Conservation (phyloP, 2,329 filamentous ascomycete genomes). For the Fusarium solani-melongenae region DNA sequence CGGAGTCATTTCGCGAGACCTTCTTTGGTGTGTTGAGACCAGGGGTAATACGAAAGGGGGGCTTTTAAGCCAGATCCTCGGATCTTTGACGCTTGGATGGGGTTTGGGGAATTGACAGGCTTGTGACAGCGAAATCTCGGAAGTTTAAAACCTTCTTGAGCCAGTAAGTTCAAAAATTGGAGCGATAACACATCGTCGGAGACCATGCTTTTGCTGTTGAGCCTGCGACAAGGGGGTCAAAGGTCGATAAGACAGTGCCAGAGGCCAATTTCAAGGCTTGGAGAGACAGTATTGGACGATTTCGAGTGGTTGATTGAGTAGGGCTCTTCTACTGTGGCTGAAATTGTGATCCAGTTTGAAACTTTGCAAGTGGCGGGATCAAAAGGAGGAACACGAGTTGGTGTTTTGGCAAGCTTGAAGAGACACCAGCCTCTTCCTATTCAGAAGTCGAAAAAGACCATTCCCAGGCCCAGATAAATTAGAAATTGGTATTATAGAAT, state of each 20-base stretch:
- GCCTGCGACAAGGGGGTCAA: background rate
- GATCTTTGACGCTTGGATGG: background rate
- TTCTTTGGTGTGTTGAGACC: background rate
- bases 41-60: background rate
- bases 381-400: background rate
- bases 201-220: background rate
- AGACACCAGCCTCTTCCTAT: background rate
- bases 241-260: background rate
- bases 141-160: background rate
- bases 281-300: background rate
- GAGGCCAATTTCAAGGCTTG: background rate
- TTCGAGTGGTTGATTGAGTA: background rate
- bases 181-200: too few relatives aligned
- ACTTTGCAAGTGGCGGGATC: background rate
- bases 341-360: background rate
- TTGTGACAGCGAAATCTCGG: background rate
- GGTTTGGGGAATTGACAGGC: background rate
- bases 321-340: background rate
- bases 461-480: background rate
- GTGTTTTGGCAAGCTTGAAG: background rate
- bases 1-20: background rate
- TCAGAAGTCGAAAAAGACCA: background rate
- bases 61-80: background rate
- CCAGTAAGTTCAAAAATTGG: background rate
- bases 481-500: too few relatives aligned